Conservation (phyloP, 2,329 filamentous ascomycete genomes). For the Penicillium oxalicum region DNA sequence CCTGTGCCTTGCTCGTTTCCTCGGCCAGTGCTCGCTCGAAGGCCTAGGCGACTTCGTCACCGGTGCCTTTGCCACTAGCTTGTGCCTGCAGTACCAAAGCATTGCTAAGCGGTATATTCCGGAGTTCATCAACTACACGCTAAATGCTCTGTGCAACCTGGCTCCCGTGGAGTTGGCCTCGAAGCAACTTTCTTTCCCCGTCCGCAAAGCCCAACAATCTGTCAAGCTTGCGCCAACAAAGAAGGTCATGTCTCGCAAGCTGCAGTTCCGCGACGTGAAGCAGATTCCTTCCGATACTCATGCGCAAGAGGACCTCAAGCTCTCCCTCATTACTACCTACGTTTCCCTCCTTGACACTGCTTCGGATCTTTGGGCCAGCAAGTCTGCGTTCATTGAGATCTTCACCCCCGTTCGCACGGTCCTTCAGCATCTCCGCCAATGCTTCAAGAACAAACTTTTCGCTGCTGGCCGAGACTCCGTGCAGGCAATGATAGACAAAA, state of each 20-base stretch:
- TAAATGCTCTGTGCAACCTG: constrained; percentile 66
- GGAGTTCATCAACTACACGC: constrained; percentile 74
- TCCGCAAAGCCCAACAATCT: constrained; percentile 51
- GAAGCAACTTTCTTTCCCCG: constrained; percentile 54
- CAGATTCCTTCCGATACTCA: constrained; percentile 12
- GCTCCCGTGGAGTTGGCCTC: constrained; percentile 50
- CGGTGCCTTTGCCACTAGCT: constrained; percentile 71
- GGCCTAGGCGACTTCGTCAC: constrained; percentile 61
- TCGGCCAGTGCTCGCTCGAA: constrained; percentile 69
- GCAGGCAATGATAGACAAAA: constrained; percentile 27
- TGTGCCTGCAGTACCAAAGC: constrained; percentile 75
- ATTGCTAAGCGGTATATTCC: constrained; percentile 83
- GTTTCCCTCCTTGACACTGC: constrained; percentile 61
- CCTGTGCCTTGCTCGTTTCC: constrained; percentile 74
- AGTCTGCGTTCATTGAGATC: constrained; percentile 71
- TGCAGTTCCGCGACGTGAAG: constrained; percentile 55
- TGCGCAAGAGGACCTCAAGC: constrained; percentile 44
- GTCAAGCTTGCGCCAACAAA: constrained; percentile 44
- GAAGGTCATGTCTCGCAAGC: constrained; percentile 42
- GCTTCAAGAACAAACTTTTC: constrained; percentile 49
- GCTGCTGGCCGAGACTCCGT: constrained; percentile 24
- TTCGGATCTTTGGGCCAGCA: constrained; percentile 66
- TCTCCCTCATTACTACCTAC: constrained; percentile 58
- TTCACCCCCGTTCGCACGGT: constrained; percentile 60
- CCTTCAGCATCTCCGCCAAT: constrained; percentile 56